A percentile compares a stretch with the other conserved stretches of the same genome.
These are phyloP conservation scores for Fraxinus cuspidata DNA, from an alignment of 257 asterid species.

Conservation along the genomic window DNA sequence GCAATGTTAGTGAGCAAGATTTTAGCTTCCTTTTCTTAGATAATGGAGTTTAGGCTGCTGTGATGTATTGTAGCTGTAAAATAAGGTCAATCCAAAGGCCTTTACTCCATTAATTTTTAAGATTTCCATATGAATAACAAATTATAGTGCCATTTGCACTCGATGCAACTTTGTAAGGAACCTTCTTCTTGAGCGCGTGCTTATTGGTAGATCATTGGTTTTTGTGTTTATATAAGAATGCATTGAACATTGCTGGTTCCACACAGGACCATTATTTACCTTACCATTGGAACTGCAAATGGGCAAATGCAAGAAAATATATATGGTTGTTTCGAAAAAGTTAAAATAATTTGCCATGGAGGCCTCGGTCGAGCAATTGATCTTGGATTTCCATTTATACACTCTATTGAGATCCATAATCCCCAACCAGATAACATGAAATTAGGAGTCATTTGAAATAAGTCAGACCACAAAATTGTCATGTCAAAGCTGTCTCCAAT, in stretches of 20 bases:
- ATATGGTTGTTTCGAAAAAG: too few species aligned
- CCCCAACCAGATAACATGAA: not conserved
- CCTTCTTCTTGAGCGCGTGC: not conserved
- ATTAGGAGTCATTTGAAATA: not conserved
- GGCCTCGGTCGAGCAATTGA: too few species aligned
- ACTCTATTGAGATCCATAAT: conserved; percentile 1
- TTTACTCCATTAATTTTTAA: conserved; percentile 35
- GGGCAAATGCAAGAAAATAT: too few species aligned
- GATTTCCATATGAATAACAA: not conserved
- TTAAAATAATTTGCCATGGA: too few species aligned
- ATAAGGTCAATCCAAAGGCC: conserved; percentile 67
- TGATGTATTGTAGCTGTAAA: conserved; percentile 61
- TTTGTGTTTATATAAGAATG: not conserved
- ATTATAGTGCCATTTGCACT: conserved; percentile 11
- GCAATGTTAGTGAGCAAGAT: not conserved
- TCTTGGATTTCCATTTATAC: conserved; percentile 1
- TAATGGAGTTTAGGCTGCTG: conserved; percentile 56
- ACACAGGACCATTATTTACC: not conserved
- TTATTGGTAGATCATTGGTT: not conserved
- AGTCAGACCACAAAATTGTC: conserved; percentile 13
- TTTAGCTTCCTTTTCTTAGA: not conserved
- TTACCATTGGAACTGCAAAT: too few species aligned
- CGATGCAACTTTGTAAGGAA: conserved; percentile 25
- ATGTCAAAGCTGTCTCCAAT: not conserved
- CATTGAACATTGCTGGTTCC: not conserved